These are phyloP conservation scores for Fistulifera solaris DNA, from an alignment of 108 stramenopile genomes.

Conservation along the genomic window DNA sequence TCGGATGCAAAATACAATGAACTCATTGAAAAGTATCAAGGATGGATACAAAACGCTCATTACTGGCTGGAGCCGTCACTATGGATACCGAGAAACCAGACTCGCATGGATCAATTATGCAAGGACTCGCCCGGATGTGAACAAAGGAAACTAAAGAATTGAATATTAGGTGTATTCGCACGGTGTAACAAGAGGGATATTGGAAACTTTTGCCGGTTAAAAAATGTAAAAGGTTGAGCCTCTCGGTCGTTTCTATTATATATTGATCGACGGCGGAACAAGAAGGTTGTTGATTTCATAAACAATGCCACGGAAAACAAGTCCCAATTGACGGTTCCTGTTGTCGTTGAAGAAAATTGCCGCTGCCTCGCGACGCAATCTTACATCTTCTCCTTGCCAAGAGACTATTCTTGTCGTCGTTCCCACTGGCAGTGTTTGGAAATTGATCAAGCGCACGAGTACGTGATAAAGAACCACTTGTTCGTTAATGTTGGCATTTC, in stretches of 20 bases:
- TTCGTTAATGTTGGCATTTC: not conserved
- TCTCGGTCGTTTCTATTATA: too few relatives aligned
- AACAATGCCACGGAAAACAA: not conserved
- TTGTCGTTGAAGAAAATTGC: not conserved
- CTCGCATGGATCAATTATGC: conserved; percentile 5
- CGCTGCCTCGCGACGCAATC: not conserved
- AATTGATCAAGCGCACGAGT: not conserved
- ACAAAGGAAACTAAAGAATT: not conserved
- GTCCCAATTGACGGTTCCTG: not conserved
- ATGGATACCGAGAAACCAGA: conserved; percentile 12
- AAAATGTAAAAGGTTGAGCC: too few relatives aligned
- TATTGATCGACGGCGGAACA: not conserved
- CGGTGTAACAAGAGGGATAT: too few relatives aligned
- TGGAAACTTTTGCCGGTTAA: too few relatives aligned
- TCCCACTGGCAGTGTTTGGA: not conserved
- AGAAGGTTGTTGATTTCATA: not conserved
- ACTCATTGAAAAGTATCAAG: conserved; percentile 1
- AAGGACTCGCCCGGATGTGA: conserved; percentile 12
- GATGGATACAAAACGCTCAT: conserved; percentile 4
- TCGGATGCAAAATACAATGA: not conserved
- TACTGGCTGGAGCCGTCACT: conserved; percentile 6
- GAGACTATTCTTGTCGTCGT: not conserved
- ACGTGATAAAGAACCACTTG: conserved; percentile 4
- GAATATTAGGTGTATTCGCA: too few relatives aligned
- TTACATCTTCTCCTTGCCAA: not conserved